These are phyloP conservation scores for Quercus mongolica DNA, from an alignment of 306 rosid species.

Conservation along the genomic window DNA sequence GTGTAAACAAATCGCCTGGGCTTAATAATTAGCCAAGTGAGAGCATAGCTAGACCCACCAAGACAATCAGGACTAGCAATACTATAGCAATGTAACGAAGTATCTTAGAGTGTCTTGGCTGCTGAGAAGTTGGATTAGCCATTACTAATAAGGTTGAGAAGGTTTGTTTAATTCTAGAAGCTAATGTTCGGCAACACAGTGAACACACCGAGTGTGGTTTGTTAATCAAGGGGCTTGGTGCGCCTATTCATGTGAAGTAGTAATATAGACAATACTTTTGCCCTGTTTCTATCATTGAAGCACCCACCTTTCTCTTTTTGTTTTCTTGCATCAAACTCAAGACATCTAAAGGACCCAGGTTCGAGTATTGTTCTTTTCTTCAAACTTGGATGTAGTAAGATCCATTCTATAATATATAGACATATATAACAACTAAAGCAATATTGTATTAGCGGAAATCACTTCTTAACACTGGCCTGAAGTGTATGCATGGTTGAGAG, in stretches of 20 bases:
- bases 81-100: constrained; percentile 37
- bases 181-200: not conserved
- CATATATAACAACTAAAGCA: not conserved
- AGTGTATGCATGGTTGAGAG: too few species aligned
- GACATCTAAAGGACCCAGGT: constrained; percentile 45
- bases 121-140: constrained; percentile 35
- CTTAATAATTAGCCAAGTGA: constrained; percentile 56
- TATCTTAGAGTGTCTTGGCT: constrained; percentile 5
- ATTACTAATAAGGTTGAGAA: constrained; percentile 17
- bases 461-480: too few species aligned
- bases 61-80: constrained; percentile 40
- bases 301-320: constrained; percentile 37
- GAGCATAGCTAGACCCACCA: constrained; percentile 61
- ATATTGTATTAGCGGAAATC: too few species aligned
- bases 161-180: not conserved
- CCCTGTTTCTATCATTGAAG: not conserved
- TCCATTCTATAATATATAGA: not conserved
- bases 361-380: constrained; percentile 52
- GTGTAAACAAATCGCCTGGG: constrained; percentile 61
- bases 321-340: constrained; percentile 85
- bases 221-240: constrained; percentile 4
- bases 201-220: not conserved
- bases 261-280: constrained; percentile 16
- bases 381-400: constrained; percentile 29
- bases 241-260: constrained; percentile 11